These are phyloP conservation scores for Epichloe bromicola DNA, from an alignment of 2,329 filamentous ascomycete genomes.

Conservation along the genomic window DNA sequence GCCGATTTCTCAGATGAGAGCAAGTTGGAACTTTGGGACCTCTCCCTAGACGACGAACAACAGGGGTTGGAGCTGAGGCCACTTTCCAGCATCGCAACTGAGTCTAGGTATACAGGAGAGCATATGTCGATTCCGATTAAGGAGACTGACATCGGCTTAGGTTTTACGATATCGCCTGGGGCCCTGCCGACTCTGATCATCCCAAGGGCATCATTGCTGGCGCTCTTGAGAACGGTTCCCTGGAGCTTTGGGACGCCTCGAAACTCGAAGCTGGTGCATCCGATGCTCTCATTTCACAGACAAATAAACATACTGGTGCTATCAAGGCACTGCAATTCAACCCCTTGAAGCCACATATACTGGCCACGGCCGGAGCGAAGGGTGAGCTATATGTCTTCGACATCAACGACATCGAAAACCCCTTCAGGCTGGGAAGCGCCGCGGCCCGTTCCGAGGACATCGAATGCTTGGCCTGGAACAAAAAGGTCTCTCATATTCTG, in stretches of 20 bases:
- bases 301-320: conserved; percentile 78
- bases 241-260: conserved; percentile 87
- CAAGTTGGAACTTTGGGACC: conserved; percentile 91
- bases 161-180: conserved; percentile 97
- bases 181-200: conserved; percentile 63
- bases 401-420: conserved; percentile 75
- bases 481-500: conserved; percentile 90
- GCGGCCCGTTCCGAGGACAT: conserved; percentile 88
- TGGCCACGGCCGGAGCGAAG: conserved; percentile 86
- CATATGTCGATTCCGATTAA: not conserved
- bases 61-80: conserved; percentile 77
- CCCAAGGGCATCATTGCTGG: conserved; percentile 86
- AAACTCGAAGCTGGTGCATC: conserved; percentile 44
- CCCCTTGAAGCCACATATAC: conserved; percentile 75
- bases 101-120: conserved; percentile 57
- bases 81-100: conserved; percentile 68
- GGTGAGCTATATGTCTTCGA: conserved; percentile 96
- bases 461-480: conserved; percentile 96
- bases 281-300: conserved; percentile 74
- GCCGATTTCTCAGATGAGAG: conserved; percentile 97
- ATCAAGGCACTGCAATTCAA: conserved; percentile 98
- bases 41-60: conserved; percentile 66
- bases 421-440: conserved; percentile 77
- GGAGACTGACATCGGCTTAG: conserved; percentile 32
- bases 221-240: conserved; percentile 83